These are phyloP conservation scores for Aureoboletus auriporus DNA, from an alignment of 768 basidiomycete genomes.

Conservation along the genomic window DNA sequence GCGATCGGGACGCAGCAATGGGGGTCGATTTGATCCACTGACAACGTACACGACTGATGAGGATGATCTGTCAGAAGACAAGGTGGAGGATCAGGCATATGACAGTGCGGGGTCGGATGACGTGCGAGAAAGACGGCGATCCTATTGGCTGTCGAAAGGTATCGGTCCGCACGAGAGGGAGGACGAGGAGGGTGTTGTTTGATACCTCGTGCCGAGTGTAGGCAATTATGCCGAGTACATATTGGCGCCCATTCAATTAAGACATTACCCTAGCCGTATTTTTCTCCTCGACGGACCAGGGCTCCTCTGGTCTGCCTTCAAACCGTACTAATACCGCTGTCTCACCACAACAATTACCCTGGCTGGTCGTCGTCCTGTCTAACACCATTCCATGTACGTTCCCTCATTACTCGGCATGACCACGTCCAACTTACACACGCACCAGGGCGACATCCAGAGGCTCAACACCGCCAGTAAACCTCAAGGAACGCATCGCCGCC, in stretches of 20 bases:
- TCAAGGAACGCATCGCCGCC: constrained; percentile 82
- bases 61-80: constrained; percentile 26
- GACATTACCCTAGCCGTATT: too few species aligned
- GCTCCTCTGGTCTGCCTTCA: too few species aligned
- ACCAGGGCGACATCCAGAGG: constrained; percentile 27
- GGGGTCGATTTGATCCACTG: constrained; percentile 31
- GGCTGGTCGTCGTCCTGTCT: constrained; percentile 18
- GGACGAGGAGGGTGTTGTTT: constrained; percentile 3
- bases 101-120: constrained; percentile 22
- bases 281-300: too few species aligned
- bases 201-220: not conserved
- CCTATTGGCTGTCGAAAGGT: constrained; percentile 59
- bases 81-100: constrained; percentile 26
- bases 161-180: constrained; percentile 29
- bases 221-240: too few species aligned
- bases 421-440: constrained; percentile 13
- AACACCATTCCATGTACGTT: constrained; percentile 22
- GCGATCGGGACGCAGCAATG: constrained; percentile 42
- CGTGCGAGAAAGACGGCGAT: constrained; percentile 31
- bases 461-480: constrained; percentile 40
- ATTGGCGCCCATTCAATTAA: too few species aligned
- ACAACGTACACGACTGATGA: constrained; percentile 52
- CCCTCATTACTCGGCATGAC: not conserved
- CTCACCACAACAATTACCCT: not conserved
- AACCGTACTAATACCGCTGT: too few species aligned